Evolutionary conservation across 495 filamentous ascomycete genomes (phyloP).

Genomic region (Daldinia grandis): DNA sequence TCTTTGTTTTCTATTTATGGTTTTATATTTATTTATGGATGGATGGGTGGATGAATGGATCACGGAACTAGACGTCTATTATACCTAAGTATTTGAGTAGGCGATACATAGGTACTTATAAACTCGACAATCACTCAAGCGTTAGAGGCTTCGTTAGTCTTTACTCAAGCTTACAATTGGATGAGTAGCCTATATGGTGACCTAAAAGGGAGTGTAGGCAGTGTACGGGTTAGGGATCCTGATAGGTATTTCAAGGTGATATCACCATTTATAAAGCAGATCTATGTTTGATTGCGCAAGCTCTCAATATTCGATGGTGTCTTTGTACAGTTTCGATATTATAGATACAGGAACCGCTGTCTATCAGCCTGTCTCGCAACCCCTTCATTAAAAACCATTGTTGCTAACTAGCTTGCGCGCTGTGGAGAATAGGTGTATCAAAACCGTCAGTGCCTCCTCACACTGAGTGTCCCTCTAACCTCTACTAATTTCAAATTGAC

Average conservation of each 20-base stretch:
- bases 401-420: conserved; percentile 25
- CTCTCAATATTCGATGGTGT: conserved; percentile 18
- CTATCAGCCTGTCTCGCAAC: conserved; percentile 15
- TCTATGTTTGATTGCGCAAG: conserved; percentile 11
- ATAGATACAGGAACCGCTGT: conserved; percentile 41
- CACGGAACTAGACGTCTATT: background rate
- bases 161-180: background rate
- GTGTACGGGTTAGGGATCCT: background rate
- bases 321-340: conserved; percentile 39
- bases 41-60: background rate
- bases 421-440: conserved; percentile 26
- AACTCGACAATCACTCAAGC: background rate
- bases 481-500: conserved; percentile 42
- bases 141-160: background rate
- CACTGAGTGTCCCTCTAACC: conserved; percentile 25
- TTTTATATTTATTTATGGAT: background rate
- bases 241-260: background rate
- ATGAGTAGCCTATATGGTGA: background rate
- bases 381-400: conserved; percentile 2
- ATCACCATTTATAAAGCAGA: background rate
- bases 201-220: background rate
- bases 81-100: background rate
- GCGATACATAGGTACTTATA: background rate
- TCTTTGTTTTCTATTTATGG: background rate
- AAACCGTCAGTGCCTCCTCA: conserved; percentile 21